phyloP scores from a whole-genome alignment of 2,329 filamentous ascomycete genomes.

The Venturia carpophila region DNA sequence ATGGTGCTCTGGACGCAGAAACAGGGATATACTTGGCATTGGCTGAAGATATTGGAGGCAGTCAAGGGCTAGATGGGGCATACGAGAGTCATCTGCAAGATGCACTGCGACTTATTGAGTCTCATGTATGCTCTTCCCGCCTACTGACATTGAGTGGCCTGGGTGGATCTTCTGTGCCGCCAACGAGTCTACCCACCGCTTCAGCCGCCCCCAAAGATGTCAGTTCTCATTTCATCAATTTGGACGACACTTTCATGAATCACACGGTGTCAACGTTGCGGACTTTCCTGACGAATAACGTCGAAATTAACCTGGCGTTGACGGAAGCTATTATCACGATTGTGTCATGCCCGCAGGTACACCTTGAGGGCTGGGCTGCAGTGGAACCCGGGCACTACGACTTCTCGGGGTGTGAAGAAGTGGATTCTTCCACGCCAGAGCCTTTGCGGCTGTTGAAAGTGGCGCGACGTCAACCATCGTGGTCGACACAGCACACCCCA shows the following conservation, averaged over 20 bases:
- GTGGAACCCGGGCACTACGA: slow-evolving; percentile 52
- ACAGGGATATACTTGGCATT: slow-evolving; percentile 63
- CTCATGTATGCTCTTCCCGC: slow-evolving; percentile 63
- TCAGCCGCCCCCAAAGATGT: slow-evolving; percentile 50
- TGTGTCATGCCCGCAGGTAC: slow-evolving; percentile 75
- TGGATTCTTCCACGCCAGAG: slow-evolving; percentile 24
- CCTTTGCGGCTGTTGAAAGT: slow-evolving; percentile 28
- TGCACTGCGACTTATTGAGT: slow-evolving; percentile 59
- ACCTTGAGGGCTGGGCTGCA: slow-evolving; percentile 83
- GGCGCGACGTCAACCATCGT: slow-evolving; percentile 32
- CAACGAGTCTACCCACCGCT: slow-evolving; percentile 41
- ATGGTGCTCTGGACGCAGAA: slow-evolving; percentile 68
- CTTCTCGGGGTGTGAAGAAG: slow-evolving; percentile 23
- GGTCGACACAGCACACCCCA: slow-evolving; percentile 31
- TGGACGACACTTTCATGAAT: slow-evolving; percentile 52
- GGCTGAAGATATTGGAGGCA: slow-evolving; percentile 59
- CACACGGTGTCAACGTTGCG: slow-evolving; percentile 54
- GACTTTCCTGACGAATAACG: slow-evolving; percentile 79
- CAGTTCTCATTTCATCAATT: slow-evolving; percentile 51
- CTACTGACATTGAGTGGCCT: slow-evolving; percentile 55
- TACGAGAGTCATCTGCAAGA: slow-evolving; percentile 68
- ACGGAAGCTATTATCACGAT: slow-evolving; percentile 78
- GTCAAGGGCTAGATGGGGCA: slow-evolving; percentile 62
- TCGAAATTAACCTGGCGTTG: slow-evolving; percentile 82
- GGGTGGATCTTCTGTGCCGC: slow-evolving; percentile 43